Evolutionary conservation across 495 filamentous ascomycete genomes (phyloP).

Genomic region (Penicillium salamii): DNA sequence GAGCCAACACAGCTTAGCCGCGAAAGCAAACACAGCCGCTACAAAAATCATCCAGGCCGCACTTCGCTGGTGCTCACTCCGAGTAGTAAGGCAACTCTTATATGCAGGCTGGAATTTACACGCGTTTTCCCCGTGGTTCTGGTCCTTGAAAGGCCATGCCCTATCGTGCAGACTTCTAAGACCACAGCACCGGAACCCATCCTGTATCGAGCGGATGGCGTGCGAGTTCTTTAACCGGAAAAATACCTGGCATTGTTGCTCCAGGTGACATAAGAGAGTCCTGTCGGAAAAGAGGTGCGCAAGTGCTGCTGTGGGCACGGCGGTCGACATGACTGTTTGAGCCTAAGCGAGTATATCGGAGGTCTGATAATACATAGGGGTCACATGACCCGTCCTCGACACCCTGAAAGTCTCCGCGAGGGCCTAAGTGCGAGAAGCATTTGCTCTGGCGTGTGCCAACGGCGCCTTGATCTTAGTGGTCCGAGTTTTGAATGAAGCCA

Average conservation of each 20-base stretch:
- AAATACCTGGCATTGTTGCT: conserved; percentile 50
- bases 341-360: conserved; percentile 22
- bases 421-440: too few species aligned
- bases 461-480: too few species aligned
- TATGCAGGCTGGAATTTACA: conserved; percentile 30
- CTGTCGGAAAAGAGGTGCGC: conserved; percentile 48
- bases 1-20: conserved; percentile 23
- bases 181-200: conserved; percentile 64
- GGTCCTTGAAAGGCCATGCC: conserved; percentile 55
- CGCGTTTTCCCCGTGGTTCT: conserved; percentile 25
- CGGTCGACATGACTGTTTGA: conserved; percentile 46
- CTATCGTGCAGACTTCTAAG: conserved; percentile 52
- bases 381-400: too few species aligned
- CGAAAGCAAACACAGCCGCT: conserved; percentile 21
- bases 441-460: too few species aligned
- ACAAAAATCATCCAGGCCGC: conserved; percentile 28
- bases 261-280: conserved; percentile 49
- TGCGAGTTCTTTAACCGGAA: conserved; percentile 46
- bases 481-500: too few species aligned
- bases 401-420: too few species aligned
- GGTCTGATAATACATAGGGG: too few species aligned
- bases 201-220: conserved; percentile 59
- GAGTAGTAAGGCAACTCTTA: conserved; percentile 27
- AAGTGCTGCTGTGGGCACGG: conserved; percentile 56
- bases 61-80: conserved; percentile 19